phyloP scores from a whole-genome alignment of 352 stramenopile species.

The Globisporangium canariense region DNA sequence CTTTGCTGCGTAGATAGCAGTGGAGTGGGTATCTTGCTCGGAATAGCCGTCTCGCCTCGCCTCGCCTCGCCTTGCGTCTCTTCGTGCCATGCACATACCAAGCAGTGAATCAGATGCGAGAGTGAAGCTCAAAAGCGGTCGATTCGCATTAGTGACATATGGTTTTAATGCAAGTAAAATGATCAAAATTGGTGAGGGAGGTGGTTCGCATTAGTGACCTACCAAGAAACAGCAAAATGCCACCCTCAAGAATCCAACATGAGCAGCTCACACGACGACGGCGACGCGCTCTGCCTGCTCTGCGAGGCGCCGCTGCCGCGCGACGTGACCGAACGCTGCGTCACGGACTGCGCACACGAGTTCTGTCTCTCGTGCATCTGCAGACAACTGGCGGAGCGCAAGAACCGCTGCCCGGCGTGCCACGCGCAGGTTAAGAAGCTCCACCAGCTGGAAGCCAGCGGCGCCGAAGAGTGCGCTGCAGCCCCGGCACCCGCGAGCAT shows the following conservation, averaged over 20 bases:
- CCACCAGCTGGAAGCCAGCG: conserved; percentile 38
- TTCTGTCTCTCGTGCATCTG: conserved; percentile 78
- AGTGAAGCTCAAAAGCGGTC: too few species aligned
- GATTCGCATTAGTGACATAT: not conserved
- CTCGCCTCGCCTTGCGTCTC: not conserved
- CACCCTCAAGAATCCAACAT: not conserved
- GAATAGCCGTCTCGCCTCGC: not conserved
- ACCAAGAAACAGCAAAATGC: not conserved
- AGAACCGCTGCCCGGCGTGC: conserved; percentile 73
- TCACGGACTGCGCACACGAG: conserved; percentile 81
- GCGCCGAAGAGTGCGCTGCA: conserved; percentile 1
- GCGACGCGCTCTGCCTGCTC: conserved; percentile 43
- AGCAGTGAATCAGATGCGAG: too few species aligned
- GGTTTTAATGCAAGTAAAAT: too few species aligned
- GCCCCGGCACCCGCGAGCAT: conserved; percentile 45
- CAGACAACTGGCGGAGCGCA: conserved; percentile 35
- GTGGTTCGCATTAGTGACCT: not conserved
- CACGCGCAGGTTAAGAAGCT: conserved; percentile 53
- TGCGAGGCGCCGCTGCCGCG: conserved; percentile 42
- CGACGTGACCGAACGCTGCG: conserved; percentile 35
- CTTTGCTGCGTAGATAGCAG: not conserved
- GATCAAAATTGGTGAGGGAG: too few species aligned
- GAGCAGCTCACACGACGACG: conserved; percentile 2
- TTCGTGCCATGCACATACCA: not conserved
- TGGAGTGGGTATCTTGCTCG: too few species aligned